Base-by-base conservation (phyloP, 768 basidiomycete genomes). In the Leccinum obscurum region DNA sequence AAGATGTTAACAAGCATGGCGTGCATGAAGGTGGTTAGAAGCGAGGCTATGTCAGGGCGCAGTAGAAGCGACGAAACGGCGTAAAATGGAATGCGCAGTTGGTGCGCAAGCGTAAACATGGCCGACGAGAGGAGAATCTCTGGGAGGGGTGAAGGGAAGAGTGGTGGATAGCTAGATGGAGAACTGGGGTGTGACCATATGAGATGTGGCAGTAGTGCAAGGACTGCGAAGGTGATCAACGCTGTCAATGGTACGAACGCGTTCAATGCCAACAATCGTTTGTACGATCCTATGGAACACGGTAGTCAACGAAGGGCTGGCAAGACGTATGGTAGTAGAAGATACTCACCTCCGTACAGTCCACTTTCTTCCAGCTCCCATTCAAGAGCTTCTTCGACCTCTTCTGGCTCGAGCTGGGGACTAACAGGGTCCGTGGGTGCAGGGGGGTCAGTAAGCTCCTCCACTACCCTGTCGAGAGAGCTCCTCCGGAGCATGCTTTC, bases 131-230 rank as follows among this genome's bases (percentile, higher is more conserved):
- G 74, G 56, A 89, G 66, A 17, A 90, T 65, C 71, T 92, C 89
- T 11, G 87, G 85, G 17, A 90, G 64, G 1, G 90, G 89, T 30
- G 80, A 83, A 3, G 84, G 85, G 66, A 88, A 81, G 69, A 78
- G 77, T 1, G 77, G 75, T 1, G 77, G 71, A 49, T 84, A 83
- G 9, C 75, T 80, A 49, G 77, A 80, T 10, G 70, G 69, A 13
- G 67, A 60, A 44, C 64, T 64, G 28, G 74, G 64, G 20, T 69
- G 66, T 14, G 78, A 80, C 75, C 86, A 88, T 24, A 80, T 73
- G 39, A 84, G 58, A 28, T 64, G 56, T 0, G 87, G 88, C 3
- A 87, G 72, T 6, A 77, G 50, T 1, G 84, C 83, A 28, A 89
- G 77, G 41, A 82, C 58, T 4, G 77, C 63, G 66, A 88, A 84